These are phyloP conservation scores for Conticribra weissflogii DNA, from an alignment of 108 stramenopile genomes.

Conservation along the genomic window DNA sequence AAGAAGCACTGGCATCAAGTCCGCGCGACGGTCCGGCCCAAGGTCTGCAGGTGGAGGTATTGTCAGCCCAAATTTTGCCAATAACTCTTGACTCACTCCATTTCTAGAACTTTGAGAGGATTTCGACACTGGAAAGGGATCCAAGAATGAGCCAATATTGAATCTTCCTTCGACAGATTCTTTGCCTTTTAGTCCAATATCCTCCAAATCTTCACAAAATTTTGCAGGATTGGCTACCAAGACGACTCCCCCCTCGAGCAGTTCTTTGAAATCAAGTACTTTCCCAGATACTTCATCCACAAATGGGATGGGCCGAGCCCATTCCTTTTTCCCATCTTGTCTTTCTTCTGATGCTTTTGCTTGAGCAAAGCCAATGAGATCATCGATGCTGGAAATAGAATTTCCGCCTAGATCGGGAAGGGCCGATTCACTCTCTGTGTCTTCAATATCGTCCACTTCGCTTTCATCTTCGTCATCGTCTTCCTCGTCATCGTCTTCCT, in stretches of 20 bases:
- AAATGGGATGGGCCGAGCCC: conserved; percentile 58
- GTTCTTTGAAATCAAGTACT: conserved; percentile 31
- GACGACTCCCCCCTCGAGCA: conserved; percentile 60
- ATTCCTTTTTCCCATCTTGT: conserved; percentile 40
- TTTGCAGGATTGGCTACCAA: conserved; percentile 79
- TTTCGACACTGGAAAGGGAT: conserved; percentile 36
- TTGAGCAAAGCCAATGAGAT: conserved; percentile 65
- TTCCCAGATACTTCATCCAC: conserved; percentile 34
- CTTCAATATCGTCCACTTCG: conserved; percentile 32
- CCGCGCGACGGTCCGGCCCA: conserved; percentile 83
- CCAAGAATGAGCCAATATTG: conserved; percentile 32
- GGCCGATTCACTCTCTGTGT: conserved; percentile 29
- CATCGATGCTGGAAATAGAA: conserved; percentile 57
- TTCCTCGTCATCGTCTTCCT: conserved; percentile 53
- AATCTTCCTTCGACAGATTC: conserved; percentile 14
- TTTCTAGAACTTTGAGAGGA: conserved; percentile 5
- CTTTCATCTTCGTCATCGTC: conserved; percentile 54
- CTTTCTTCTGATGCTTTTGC: conserved; percentile 41
- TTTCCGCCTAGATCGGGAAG: conserved; percentile 37
- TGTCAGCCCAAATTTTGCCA: conserved; percentile 81
- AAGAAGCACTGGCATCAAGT: conserved; percentile 76
- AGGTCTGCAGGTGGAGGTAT: conserved; percentile 75
- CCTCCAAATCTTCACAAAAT: conserved; percentile 62
- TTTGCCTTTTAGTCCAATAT: conserved; percentile 15
- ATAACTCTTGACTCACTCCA: conserved; percentile 47